These are phyloP conservation scores for Blastobotrys aristatus DNA, from an alignment of 1,139 yeast genomes.

Conservation along the genomic window DNA sequence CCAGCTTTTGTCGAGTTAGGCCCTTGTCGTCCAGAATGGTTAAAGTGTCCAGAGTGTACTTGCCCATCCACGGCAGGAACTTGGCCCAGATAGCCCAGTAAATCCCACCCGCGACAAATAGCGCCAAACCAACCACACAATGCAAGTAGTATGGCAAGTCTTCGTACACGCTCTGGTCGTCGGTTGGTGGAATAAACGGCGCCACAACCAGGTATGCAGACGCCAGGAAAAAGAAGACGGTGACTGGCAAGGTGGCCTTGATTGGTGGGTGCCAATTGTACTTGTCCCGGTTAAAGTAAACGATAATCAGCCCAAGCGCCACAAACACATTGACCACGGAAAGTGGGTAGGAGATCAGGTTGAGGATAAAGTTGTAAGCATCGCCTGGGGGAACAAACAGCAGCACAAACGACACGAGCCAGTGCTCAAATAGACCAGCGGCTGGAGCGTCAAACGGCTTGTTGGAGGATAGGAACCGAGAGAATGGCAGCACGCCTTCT, in stretches of 20 bases:
- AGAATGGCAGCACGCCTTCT: conserved; percentile 68
- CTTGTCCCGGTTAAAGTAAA: conserved; percentile 51
- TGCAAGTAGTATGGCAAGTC: conserved; percentile 72
- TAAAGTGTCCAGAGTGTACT: conserved; percentile 53
- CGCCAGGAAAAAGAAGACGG: conserved; percentile 58
- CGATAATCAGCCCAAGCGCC: conserved; percentile 65
- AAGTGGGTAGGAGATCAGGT: conserved; percentile 71
- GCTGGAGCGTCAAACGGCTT: conserved; percentile 53
- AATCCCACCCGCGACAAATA: conserved; percentile 62
- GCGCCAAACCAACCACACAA: conserved; percentile 78
- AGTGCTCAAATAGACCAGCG: conserved; percentile 51
- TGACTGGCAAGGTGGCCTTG: conserved; percentile 60
- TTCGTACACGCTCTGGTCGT: conserved; percentile 58
- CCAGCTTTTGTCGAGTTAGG: conserved; percentile 64
- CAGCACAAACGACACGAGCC: conserved; percentile 49
- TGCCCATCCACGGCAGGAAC: conserved; percentile 53
- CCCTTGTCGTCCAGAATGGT: conserved; percentile 66
- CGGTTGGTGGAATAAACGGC: conserved; percentile 76
- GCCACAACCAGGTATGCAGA: conserved; percentile 70
- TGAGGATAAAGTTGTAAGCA: conserved; percentile 69
- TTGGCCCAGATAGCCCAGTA: conserved; percentile 70
- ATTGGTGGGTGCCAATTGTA: conserved; percentile 70
- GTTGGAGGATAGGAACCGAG: conserved; percentile 49
- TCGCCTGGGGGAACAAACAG: conserved; percentile 66
- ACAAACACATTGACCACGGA: conserved; percentile 66